Evolutionary conservation across 2,329 filamentous ascomycete species (phyloP), one percentile per base, ranked within the genome.

Genomic region (Aspergillus alliaceus): DNA sequence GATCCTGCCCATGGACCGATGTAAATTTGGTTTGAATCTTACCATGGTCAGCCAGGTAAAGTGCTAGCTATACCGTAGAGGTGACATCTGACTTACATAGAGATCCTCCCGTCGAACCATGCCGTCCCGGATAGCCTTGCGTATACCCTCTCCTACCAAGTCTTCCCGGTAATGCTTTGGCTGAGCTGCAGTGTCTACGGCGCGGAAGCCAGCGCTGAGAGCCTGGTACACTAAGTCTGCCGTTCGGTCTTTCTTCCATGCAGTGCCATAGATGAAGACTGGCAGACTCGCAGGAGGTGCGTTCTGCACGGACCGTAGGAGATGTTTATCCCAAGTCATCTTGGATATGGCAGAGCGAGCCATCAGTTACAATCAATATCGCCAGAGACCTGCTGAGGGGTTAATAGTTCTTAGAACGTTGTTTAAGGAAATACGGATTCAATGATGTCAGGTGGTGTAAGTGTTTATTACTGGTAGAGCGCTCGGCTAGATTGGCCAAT

Each of bases 11-110:
- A 15, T 74, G 73, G 4, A 85, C 72, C 0, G 87, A 81, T 1
- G 89, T 91, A 76, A 88, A 95, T 72, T 93, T 95, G n/a, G 90
- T 93, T 81, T 96, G 90, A 44, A 93, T 79, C 85, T 89, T 53
- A 9, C 18, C 35, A 44, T 53, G 46, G 31, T 37, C 44, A 37
- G 37, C 6, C 29, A 6, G n/a, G 15, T 22, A n/a, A 20, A 53
- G 18, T n/a, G 20, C 27, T 12, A 35, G 22, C 22, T 37, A 15
- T 6, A 35, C 14, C 15, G 5, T 47, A 15, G 11, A 40, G 49
- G 32, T 22, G 15, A 32, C 15, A 27, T n/a, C 11, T 32, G 24
- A 59, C 82, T 66, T 68, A 90, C 85, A 69, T 87, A 91, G 47
- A 93, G 66, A 32, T 89, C 84, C 46, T 80, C 72, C 57, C 86